Evolutionary conservation across 2,329 filamentous ascomycete species (phyloP), one percentile per base, ranked within the genome.

Genomic region (Neonectria neomacrospora): DNA sequence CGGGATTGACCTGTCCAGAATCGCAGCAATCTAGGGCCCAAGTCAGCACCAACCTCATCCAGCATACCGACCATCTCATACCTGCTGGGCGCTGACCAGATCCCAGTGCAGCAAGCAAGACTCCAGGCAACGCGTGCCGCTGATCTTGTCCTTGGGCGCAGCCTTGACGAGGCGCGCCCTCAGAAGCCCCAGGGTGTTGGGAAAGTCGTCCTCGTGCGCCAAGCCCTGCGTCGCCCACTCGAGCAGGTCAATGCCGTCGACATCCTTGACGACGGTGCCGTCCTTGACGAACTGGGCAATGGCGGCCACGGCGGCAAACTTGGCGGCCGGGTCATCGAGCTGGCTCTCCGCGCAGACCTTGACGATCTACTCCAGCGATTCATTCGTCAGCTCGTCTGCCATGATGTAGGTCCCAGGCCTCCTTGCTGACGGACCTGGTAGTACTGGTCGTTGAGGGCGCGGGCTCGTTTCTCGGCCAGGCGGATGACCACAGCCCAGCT

Each of bases 81-180:
- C 85, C 78, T 86, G 84, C 72, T 88, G 86, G 2, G 85, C 85
- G 69, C 84, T 86, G 60, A 80, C 77, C 58, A 88, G 79, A 67
- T 89, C 86, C 80, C 84, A 86, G 55, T 85, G 79, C 64, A 83
- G 75, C 57, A 88, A 69, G 66, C 86, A 88, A 9, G 82, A 80
- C 67, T 85, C 80, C 47, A 88, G 76, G 61, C 83, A 87, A 45
- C 77, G 78, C 9, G 79, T 76, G 5, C 76, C 80, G 18, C 73
- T 71, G 30, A 70, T 73, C 64, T 79, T 82, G 61, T 83, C 80
- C 67, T 81, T 83, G 11, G 85, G 81, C n/a, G 80, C 76, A 9
- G 83, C 82, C 74, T 88, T 88, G 51, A 83, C 85, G 50, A 85
- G 80, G 32, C 83, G 79, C 11, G 79, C 77, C 22, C 84, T 80